Evolutionary conservation across 768 basidiomycete genomes (phyloP).

Genomic region (Trametes elegans): DNA sequence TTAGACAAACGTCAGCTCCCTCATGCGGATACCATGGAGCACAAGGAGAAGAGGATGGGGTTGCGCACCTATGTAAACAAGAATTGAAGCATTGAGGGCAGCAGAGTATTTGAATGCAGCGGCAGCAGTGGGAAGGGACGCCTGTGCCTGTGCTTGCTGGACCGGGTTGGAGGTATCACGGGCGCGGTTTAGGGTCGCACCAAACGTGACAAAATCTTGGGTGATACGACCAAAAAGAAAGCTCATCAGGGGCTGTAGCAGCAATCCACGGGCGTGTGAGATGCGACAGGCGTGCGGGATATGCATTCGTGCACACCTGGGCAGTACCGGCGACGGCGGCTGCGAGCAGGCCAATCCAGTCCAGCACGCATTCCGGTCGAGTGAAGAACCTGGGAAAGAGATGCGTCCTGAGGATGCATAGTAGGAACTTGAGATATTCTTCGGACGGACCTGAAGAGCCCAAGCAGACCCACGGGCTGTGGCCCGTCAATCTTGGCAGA

Average conservation of each 20-base stretch:
- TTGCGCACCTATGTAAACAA: constrained; percentile 71
- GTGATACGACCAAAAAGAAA: constrained; percentile 84
- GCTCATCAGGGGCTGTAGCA: constrained; percentile 65
- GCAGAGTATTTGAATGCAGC: constrained; percentile 51
- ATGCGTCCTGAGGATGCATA: too few species aligned
- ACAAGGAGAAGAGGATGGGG: constrained; percentile 20
- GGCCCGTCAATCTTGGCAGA: too few species aligned
- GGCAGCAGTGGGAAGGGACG: constrained; percentile 34
- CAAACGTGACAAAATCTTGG: constrained; percentile 67
- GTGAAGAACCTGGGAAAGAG: constrained; percentile 84
- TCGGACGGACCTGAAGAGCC: too few species aligned
- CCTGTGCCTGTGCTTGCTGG: constrained; percentile 23
- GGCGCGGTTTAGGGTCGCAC: constrained; percentile 25
- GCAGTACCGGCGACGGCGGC: constrained; percentile 80
- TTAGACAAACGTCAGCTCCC: constrained; percentile 36
- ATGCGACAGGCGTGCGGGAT: neutral
- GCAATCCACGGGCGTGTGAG: too few species aligned
- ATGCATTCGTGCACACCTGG: constrained; percentile 55
- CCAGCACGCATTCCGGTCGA: constrained; percentile 58
- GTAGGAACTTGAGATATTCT: too few species aligned
- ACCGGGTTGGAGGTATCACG: neutral
- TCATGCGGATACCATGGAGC: neutral
- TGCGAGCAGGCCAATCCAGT: constrained; percentile 68
- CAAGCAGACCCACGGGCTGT: too few species aligned
- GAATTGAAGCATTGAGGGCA: constrained; percentile 55